Percentiles rank a stretch among this genome's conserved stretches.
Evolutionary conservation across 2,329 filamentous ascomycete species (phyloP).

Genomic region (Escovopsis sp.): DNA sequence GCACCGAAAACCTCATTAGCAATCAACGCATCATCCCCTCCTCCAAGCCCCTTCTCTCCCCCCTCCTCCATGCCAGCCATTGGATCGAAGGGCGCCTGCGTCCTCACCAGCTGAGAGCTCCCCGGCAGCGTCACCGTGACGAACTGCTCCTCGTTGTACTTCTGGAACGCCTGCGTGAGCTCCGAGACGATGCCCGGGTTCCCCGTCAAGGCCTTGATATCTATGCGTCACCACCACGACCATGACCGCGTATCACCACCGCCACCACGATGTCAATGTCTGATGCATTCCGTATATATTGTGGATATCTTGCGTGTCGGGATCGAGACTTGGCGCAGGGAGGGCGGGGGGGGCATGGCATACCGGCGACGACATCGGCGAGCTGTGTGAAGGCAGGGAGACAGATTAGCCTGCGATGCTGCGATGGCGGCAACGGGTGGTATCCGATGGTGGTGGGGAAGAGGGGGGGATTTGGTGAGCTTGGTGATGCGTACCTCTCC

Average conservation of each 20-base stretch:
- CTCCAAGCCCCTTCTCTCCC: neutral
- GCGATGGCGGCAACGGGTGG: constrained; percentile 6
- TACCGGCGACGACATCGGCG: constrained; percentile 77
- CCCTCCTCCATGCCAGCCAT: no score
- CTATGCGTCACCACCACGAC: no score
- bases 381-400: constrained; percentile 40
- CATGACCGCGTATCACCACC: constrained; percentile 2
- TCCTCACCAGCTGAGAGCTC: constrained; percentile 44
- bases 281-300: neutral
- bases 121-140: constrained; percentile 78
- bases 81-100: constrained; percentile 2
- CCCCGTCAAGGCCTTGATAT: constrained; percentile 77
- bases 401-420: constrained; percentile 13
- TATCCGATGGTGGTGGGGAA: no score
- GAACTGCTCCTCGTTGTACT: constrained; percentile 95
- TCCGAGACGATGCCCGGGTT: constrained; percentile 52
- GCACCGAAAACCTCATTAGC: neutral
- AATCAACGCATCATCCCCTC: no score
- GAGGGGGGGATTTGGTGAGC: neutral
- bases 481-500: constrained; percentile 54
- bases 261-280: no score
- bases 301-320: no score
- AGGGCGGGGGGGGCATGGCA: constrained; percentile 5
- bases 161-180: constrained; percentile 71
- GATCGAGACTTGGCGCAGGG: neutral